Conservation (phyloP, 306 rosid species). For the Potentilla sterilis region DNA sequence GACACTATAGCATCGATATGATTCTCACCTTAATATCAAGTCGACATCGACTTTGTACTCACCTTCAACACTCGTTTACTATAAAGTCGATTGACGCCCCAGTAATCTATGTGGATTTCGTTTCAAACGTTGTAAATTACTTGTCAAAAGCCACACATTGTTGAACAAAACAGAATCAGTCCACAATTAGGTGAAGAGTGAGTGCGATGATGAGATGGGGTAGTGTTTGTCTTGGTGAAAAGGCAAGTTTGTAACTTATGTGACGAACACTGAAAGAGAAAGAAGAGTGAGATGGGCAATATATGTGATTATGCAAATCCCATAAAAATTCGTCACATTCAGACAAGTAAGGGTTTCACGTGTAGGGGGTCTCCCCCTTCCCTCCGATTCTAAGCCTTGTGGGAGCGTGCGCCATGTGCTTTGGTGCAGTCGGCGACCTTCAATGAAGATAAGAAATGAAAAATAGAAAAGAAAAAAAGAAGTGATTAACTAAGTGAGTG, state of each 20-base stretch:
- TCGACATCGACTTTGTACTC: neutral
- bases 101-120: neutral
- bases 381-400: constrained; percentile 5
- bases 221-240: neutral
- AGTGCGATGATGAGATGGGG: constrained; percentile 11
- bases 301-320: constrained; percentile 6
- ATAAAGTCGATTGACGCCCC: neutral
- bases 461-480: neutral
- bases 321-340: constrained; percentile 27
- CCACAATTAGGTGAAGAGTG: constrained; percentile 3
- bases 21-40: neutral
- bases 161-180: neutral
- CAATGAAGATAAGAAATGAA: constrained; percentile 19
- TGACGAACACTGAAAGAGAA: neutral
- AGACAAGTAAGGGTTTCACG: constrained; percentile 32
- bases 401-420: constrained; percentile 83
- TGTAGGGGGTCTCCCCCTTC: constrained; percentile 24
- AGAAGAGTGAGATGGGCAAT: constrained; percentile 8
- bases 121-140: neutral
- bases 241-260: constrained; percentile 18
- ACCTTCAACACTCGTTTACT: neutral
- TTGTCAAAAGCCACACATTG: neutral
- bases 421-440: constrained; percentile 52
- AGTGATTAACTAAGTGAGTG: constrained; percentile 16
- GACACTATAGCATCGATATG: neutral